A percentile compares a stretch with the other conserved stretches of the same genome.
These are phyloP conservation scores for Psilocybe mexicana DNA, from an alignment of 1,284 basidiomycete species.

Conservation along the genomic window DNA sequence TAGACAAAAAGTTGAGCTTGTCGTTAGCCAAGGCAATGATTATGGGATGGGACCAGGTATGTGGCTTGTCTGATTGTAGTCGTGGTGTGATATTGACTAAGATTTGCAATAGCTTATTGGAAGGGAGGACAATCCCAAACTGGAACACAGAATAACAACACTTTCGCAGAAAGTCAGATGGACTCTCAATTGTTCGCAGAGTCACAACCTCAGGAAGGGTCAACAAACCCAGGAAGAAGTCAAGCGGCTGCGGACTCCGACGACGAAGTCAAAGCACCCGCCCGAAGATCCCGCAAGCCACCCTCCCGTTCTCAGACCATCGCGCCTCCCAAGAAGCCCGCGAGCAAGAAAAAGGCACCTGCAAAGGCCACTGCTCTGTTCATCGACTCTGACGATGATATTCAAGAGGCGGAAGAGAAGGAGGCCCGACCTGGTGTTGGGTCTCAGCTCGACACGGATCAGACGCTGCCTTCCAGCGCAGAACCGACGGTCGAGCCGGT, in stretches of 20 bases:
- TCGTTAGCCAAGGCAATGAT: slow-evolving; percentile 53
- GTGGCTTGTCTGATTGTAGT: no score
- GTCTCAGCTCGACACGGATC: slow-evolving; percentile 15
- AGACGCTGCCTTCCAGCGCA: slow-evolving; percentile 35
- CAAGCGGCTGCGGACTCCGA: slow-evolving; percentile 31
- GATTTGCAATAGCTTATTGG: slow-evolving; percentile 64
- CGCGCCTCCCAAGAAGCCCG: slow-evolving; percentile 18
- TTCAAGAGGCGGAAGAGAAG: slow-evolving; percentile 22
- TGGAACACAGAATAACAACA: slow-evolving; percentile 25
- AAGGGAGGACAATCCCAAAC: slow-evolving; percentile 33
- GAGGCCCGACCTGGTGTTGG: neutral
- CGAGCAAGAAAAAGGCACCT: slow-evolving; percentile 19
- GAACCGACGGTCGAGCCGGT: slow-evolving; percentile 17
- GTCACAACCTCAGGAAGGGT: slow-evolving; percentile 5
- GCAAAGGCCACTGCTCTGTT: slow-evolving; percentile 39
- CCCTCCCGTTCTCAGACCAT: slow-evolving; percentile 28
- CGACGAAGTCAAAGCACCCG: slow-evolving; percentile 30
- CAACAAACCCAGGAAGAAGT: slow-evolving; percentile 11
- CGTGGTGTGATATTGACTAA: no score
- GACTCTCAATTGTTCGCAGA: slow-evolving; percentile 7
- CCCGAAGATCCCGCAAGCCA: slow-evolving; percentile 22
- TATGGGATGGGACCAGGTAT: slow-evolving; percentile 57
- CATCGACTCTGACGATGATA: slow-evolving; percentile 42
- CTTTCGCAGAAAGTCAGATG: slow-evolving; percentile 17
- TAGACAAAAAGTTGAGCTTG: slow-evolving; percentile 49